Evolutionary conservation across 352 stramenopile genomes (phyloP).

Genomic region (Aphanomyces astaci): DNA sequence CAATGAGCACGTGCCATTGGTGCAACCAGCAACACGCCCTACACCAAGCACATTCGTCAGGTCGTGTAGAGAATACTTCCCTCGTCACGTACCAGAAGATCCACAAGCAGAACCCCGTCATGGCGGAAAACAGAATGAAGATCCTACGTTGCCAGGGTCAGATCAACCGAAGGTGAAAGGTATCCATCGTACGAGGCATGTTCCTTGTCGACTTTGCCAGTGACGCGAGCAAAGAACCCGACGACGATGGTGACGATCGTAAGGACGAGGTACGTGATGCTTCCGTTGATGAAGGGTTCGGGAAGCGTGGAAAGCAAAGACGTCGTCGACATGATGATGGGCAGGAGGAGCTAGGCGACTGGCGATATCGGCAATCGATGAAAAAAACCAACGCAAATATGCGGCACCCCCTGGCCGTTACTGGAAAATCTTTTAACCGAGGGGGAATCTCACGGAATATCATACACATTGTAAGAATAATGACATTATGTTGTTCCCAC

Average conservation of each 20-base stretch:
- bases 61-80: background rate
- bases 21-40: slow-evolving; percentile 87
- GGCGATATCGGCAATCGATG: background rate
- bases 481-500: background rate
- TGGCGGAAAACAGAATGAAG: slow-evolving; percentile 73
- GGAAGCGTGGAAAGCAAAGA: slow-evolving; percentile 33
- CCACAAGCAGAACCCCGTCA: slow-evolving; percentile 79
- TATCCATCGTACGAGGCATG: slow-evolving; percentile 64
- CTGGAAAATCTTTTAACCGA: background rate
- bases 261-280: slow-evolving; percentile 82
- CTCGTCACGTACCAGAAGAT: slow-evolving; percentile 67
- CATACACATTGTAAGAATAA: background rate
- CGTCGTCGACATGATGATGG: slow-evolving; percentile 5
- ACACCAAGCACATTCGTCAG: background rate
- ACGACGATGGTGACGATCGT: slow-evolving; percentile 71
- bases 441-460: background rate
- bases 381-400: slow-evolving; percentile 8
- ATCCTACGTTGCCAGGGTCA: slow-evolving; percentile 38
- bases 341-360: background rate
- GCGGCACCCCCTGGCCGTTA: background rate
- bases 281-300: slow-evolving; percentile 65
- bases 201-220: slow-evolving; percentile 76
- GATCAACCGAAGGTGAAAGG: background rate
- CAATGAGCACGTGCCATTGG: slow-evolving; percentile 84
- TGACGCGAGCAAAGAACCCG: slow-evolving; percentile 67